Evolutionary conservation across 306 rosid species (phyloP).

Genomic region (Gynostemma pentaphyllum): DNA sequence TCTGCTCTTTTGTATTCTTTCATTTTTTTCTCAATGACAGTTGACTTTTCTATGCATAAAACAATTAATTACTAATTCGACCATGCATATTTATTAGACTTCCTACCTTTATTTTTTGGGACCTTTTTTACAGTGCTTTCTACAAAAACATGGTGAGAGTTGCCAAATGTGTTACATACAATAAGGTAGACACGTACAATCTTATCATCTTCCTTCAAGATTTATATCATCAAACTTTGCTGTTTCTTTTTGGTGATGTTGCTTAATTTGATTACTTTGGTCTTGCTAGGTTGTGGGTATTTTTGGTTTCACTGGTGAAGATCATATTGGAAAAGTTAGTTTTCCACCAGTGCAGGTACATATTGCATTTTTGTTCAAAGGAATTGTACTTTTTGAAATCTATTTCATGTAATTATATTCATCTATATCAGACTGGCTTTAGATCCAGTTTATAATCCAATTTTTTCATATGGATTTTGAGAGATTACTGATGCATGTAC

Average conservation of each 20-base stretch:
- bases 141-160: conserved; percentile 73
- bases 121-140: conserved; percentile 50
- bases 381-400: neutral
- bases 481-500: neutral
- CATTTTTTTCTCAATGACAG: too few species aligned
- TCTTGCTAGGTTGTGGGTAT: conserved; percentile 67
- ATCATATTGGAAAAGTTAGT: conserved; percentile 89
- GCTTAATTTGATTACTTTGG: neutral
- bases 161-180: conserved; percentile 75
- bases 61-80: too few species aligned
- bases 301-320: conserved; percentile 85
- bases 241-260: neutral
- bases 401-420: neutral
- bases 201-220: neutral
- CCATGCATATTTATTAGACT: neutral
- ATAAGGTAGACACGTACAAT: conserved; percentile 21
- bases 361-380: neutral
- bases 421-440: neutral
- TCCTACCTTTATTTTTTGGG: neutral
- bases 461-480: neutral
- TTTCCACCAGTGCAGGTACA: conserved; percentile 92
- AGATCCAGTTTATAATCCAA: neutral
- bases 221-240: neutral
- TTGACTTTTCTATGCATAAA: too few species aligned
- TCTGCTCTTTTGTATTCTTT: too few species aligned